Conservation (phyloP, 352 stramenopile genomes). For the Aphanomyces stellatus region DNA sequence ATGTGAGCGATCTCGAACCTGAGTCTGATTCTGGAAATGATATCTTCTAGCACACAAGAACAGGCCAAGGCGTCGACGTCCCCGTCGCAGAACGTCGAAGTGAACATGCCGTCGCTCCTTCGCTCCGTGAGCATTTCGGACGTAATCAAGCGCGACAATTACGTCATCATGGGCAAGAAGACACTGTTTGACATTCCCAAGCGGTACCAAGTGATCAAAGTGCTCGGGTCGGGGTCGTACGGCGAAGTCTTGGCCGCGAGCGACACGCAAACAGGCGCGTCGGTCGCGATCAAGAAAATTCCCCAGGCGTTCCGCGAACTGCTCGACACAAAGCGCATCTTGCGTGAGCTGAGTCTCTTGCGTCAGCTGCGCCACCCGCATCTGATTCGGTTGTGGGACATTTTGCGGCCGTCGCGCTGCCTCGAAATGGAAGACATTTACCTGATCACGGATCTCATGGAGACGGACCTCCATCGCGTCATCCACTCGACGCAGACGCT, state of each 20-base stretch:
- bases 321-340: conserved; percentile 86
- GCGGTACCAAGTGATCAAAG: conserved; percentile 76
- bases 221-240: conserved; percentile 68
- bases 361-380: conserved; percentile 83
- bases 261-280: conserved; percentile 64
- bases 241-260: conserved; percentile 75
- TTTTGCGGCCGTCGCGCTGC: conserved; percentile 86
- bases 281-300: conserved; percentile 95
- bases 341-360: conserved; percentile 90
- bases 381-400: conserved; percentile 91
- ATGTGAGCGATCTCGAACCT: neutral
- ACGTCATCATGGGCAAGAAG: conserved; percentile 55
- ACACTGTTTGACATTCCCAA: conserved; percentile 67
- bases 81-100: neutral
- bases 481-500: conserved; percentile 88
- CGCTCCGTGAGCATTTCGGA: conserved; percentile 1
- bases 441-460: conserved; percentile 94
- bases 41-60: conserved; percentile 9
- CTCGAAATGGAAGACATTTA: conserved; percentile 96
- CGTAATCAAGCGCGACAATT: conserved; percentile 41
- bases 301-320: conserved; percentile 71
- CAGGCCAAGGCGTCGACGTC: neutral
- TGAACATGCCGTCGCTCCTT: conserved; percentile 13
- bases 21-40: neutral
- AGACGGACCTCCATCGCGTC: conserved; percentile 87